phyloP scores from a whole-genome alignment of 345 rosid species.

The Dipteronia sinensis region DNA sequence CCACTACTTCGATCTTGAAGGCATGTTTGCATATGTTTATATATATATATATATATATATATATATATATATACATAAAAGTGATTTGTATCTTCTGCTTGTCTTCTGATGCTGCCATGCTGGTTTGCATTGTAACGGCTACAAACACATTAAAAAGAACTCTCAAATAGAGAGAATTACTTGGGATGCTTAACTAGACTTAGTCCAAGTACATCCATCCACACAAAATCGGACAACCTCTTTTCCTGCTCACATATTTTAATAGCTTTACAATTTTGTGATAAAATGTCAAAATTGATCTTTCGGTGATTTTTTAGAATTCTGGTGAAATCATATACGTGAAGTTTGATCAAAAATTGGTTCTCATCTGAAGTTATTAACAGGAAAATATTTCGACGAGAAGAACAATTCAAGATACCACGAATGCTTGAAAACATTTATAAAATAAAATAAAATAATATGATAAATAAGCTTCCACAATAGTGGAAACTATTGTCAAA shows the following conservation, averaged over 20 bases:
- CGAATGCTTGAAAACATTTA: no score
- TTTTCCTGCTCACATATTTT: neutral
- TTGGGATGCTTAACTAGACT: neutral
- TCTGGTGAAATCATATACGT: neutral
- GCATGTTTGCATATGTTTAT: neutral
- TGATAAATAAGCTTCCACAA: no score
- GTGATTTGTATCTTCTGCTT: constrained; percentile 8
- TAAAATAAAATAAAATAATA: no score
- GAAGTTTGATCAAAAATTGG: neutral
- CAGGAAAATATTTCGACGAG: no score
- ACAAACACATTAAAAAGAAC: neutral
- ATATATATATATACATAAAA: no score
- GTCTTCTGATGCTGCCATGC: neutral
- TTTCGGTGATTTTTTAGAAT: neutral
- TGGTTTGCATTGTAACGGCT: constrained; percentile 1
- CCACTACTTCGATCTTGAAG: neutral
- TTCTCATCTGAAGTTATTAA: neutral
- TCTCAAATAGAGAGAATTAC: neutral
- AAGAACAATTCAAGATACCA: neutral
- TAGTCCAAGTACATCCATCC: neutral
- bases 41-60: neutral
- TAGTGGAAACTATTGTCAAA: no score
- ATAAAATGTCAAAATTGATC: neutral
- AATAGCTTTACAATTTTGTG: neutral
- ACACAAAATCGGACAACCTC: neutral